Conservation (phyloP, 2,329 filamentous ascomycete species). For the Pseudogymnoascus sp. region DNA sequence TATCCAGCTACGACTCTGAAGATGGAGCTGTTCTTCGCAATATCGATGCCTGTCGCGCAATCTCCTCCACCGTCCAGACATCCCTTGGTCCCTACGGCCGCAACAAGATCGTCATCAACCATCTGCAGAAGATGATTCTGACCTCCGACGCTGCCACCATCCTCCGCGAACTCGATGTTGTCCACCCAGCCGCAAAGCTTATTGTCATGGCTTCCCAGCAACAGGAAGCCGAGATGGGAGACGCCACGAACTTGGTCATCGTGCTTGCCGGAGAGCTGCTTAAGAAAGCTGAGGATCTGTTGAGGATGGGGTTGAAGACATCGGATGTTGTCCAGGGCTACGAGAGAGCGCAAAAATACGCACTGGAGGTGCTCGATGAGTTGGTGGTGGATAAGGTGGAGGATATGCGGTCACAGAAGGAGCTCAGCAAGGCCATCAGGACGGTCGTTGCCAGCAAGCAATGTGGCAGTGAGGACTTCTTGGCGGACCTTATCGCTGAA, state of each 20-base stretch:
- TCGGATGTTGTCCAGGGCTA: constrained; percentile 94
- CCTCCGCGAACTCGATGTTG: constrained; percentile 92
- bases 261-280: constrained; percentile 90
- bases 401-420: constrained; percentile 70
- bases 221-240: constrained; percentile 98
- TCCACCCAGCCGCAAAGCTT: constrained; percentile 95
- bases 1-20: constrained; percentile 86
- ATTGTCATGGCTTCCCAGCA: constrained; percentile 98
- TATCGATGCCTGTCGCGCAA: constrained; percentile 95
- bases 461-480: constrained; percentile 82
- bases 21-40: constrained; percentile 98
- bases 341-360: constrained; percentile 87
- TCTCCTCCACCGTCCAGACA: constrained; percentile 92
- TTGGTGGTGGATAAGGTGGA: constrained; percentile 86
- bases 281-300: constrained; percentile 92
- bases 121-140: constrained; percentile 98
- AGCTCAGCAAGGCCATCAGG: constrained; percentile 90
- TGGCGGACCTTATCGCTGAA: constrained; percentile 82
- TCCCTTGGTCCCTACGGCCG: constrained; percentile 94
- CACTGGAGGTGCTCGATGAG: constrained; percentile 78
- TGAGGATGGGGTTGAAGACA: constrained; percentile 97
- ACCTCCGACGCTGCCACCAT: constrained; percentile 98
- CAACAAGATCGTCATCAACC: constrained; percentile 99
- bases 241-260: constrained; percentile 96
- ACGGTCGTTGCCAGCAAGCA: constrained; percentile 97